Evolutionary conservation across 768 basidiomycete species (phyloP).

Genomic region (Lactarius hengduanensis): DNA sequence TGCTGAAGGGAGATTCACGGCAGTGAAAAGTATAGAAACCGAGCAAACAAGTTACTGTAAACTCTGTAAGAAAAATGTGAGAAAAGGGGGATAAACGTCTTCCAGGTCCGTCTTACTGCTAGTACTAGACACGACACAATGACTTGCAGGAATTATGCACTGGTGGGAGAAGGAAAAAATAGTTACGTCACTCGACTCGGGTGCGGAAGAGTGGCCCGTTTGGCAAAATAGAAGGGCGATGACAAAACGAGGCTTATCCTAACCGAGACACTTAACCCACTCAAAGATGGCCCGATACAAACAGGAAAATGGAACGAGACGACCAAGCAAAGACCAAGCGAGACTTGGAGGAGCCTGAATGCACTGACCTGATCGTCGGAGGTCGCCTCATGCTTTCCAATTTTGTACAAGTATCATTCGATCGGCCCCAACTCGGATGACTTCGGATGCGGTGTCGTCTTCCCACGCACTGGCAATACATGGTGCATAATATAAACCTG

Average conservation of each 20-base stretch:
- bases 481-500: not conserved
- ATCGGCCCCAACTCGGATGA: not conserved
- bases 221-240: no score
- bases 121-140: not conserved
- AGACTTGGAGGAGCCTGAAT: not conserved
- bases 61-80: not conserved
- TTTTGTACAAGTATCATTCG: not conserved
- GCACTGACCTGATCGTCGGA: not conserved
- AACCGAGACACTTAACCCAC: not conserved
- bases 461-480: not conserved
- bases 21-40: not conserved
- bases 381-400: not conserved
- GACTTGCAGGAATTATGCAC: not conserved
- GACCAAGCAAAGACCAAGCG: not conserved
- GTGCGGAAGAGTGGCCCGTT: not conserved
- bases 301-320: not conserved
- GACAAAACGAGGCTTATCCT: not conserved
- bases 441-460: not conserved
- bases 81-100: no score
- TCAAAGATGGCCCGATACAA: not conserved
- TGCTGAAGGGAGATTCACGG: not conserved
- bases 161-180: no score
- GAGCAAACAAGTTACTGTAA: not conserved
- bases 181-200: not conserved
- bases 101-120: not conserved